Base-by-base conservation (phyloP, 768 basidiomycete genomes). In the Coprinopsis marcescibilis region DNA sequence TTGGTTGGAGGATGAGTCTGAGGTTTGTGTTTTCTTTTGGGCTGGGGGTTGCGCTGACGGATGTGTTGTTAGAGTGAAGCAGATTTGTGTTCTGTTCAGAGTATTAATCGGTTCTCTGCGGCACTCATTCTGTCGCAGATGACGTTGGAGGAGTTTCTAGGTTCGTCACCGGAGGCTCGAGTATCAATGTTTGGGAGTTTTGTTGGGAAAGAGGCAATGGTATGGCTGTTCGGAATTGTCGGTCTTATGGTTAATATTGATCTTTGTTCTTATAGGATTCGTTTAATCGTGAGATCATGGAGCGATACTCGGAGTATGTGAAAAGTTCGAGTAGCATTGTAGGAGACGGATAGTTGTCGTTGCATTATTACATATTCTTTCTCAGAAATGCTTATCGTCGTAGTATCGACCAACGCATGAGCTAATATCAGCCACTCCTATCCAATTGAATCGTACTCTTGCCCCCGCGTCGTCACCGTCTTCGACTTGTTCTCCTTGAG, bases 81-180 rank as follows among this genome's bases (percentile, higher is more conserved):
- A 21, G 71, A 78, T 52, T 64, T 90, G 39, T 73, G 77, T 0
- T 57, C 61, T 1, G 66, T 78, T 7, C 64, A 69, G 4, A 81
- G 83, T 13, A 80, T 89, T 77, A 89, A 89, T 48, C 63, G 68
- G 4, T 85, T 87, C 57, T 78, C 80, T 1, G 80, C 87, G 4
- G 71, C 76, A n/a, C 62, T 82, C 3, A 72, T 89, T 47, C 63
- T 88, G 2, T 77, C 71, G 43, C 73, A 78, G 48, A 67, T 69
- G 5, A 64, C 70, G 3, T 55, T 85, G 4, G 72, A 80, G 13
- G 69, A 76, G 3, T 78, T 87, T 55, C 55, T 89, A 20, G 68
- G 75, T 8, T 8, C 4, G 4, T 11, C 8, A 5, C 39, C 39
- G 23, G 39, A 40, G 8, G 4, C 39, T 7, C 20, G 39, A 15